Conservation (phyloP, 2,329 filamentous ascomycete species). For the Stemphylium vesicarium region DNA sequence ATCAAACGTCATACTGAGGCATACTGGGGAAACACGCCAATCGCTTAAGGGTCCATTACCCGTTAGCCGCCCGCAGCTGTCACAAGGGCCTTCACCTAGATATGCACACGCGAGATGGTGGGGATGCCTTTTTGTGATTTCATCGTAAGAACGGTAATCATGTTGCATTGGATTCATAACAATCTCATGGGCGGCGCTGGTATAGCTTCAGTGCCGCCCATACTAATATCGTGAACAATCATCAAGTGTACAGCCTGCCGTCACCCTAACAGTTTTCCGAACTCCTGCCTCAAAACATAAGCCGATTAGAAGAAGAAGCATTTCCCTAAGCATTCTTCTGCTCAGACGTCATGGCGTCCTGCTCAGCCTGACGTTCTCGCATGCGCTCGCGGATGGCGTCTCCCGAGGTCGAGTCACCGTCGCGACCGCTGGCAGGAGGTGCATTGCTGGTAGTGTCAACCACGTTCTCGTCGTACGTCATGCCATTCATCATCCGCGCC, state of each 20-base stretch:
- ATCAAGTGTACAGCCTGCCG: conserved; percentile 5
- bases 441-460: conserved; percentile 50
- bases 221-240: conserved; percentile 2
- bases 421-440: conserved; percentile 37
- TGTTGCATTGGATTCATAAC: conserved; percentile 8
- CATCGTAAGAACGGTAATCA: neutral
- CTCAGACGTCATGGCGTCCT: conserved; percentile 34
- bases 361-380: conserved; percentile 34
- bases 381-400: conserved; percentile 65
- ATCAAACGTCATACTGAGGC: conserved; percentile 23
- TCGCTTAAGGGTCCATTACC: conserved; percentile 17
- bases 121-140: no score
- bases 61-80: conserved; percentile 1
- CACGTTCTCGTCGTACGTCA: conserved; percentile 53
- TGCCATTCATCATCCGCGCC: conserved; percentile 53
- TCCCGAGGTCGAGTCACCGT: conserved; percentile 65
- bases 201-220: neutral
- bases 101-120: no score
- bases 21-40: conserved; percentile 15
- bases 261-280: conserved; percentile 3
- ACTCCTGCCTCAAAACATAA: conserved; percentile 13
- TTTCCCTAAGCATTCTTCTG: conserved; percentile 25
- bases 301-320: neutral
- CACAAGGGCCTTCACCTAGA: neutral
- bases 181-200: neutral